Conservation (phyloP, 169 alveolate species). For the Plasmodium gonderi region DNA sequence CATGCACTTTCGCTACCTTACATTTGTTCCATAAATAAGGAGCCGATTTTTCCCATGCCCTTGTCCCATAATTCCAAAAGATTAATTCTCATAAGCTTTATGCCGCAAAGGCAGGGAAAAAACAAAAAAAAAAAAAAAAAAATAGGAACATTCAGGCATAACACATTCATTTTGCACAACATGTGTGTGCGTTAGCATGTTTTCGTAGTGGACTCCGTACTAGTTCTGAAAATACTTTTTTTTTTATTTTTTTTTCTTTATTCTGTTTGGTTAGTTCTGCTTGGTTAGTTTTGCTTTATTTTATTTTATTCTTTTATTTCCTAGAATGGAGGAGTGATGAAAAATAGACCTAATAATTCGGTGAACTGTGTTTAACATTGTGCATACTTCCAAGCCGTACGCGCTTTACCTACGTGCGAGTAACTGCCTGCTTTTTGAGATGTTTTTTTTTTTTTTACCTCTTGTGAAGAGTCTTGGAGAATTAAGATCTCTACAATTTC, state of each 20-base stretch:
- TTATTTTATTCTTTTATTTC: too few relatives aligned
- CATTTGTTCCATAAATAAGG: conserved; percentile 72
- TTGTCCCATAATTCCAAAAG: conserved; percentile 41
- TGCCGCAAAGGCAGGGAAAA: background rate
- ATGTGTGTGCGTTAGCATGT: background rate
- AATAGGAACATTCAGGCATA: conserved; percentile 12
- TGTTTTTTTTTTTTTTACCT: background rate
- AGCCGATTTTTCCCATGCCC: conserved; percentile 58
- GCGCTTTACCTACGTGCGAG: background rate
- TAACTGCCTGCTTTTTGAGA: background rate
- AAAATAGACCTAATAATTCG: background rate
- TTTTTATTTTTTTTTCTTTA: too few relatives aligned
- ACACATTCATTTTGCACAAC: background rate
- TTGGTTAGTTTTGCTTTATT: background rate
- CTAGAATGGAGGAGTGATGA: background rate
- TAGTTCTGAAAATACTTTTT: background rate
- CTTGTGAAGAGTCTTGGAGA: background rate
- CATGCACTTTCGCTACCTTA: conserved; percentile 13
- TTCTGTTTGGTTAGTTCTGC: too few relatives aligned
- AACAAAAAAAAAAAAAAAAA: conserved; percentile 10
- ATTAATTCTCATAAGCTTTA: background rate
- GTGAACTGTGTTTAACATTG: background rate
- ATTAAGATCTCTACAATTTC: background rate
- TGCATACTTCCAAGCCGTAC: background rate
- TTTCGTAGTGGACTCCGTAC: too few relatives aligned